A percentile compares a stretch with the other conserved stretches of the same genome.
phyloP scores from a whole-genome alignment of 352 stramenopile genomes.

The Hyaloperonospora arabidopsidis region DNA sequence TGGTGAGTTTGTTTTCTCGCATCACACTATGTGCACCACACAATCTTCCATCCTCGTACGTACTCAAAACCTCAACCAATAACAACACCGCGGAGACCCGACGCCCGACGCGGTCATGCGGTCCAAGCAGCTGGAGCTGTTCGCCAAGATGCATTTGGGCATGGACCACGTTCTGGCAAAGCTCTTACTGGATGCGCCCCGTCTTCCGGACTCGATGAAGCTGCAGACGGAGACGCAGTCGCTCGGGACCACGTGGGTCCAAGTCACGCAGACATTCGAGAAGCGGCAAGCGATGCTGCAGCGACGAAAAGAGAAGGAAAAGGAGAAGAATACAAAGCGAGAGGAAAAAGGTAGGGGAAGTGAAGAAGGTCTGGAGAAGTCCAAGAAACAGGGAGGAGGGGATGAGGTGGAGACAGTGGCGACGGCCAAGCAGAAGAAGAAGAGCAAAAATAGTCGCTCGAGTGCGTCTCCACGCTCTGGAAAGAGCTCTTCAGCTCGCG shows the following conservation, averaged over 20 bases:
- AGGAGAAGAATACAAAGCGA: constrained; percentile 4
- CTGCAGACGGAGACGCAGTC: constrained; percentile 31
- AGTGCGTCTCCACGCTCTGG: background rate
- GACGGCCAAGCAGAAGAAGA: constrained; percentile 8
- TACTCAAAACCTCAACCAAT: too few species aligned
- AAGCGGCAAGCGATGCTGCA: constrained; percentile 23
- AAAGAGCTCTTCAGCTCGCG: background rate
- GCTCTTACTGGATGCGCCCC: constrained; percentile 16
- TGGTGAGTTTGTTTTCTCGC: too few species aligned
- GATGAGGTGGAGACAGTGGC: constrained; percentile 8
- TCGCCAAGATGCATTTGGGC: constrained; percentile 33
- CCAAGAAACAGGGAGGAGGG: constrained; percentile 16
- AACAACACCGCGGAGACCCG: too few species aligned
- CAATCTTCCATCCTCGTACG: too few species aligned
- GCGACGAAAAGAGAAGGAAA: constrained; percentile 26
- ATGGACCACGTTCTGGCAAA: constrained; percentile 48
- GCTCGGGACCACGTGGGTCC: constrained; percentile 22
- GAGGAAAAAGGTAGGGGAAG: constrained; percentile 15
- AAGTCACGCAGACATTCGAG: constrained; percentile 20
- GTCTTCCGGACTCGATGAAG: constrained; percentile 20
- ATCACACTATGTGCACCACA: too few species aligned
- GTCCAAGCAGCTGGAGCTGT: constrained; percentile 27
- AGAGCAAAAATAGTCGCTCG: background rate
- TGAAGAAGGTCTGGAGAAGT: background rate
- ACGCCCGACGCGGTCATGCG: constrained; percentile 5